These are phyloP conservation scores for Arxiozyma heterogenica DNA, from an alignment of 1,139 yeast species.

Conservation along the genomic window DNA sequence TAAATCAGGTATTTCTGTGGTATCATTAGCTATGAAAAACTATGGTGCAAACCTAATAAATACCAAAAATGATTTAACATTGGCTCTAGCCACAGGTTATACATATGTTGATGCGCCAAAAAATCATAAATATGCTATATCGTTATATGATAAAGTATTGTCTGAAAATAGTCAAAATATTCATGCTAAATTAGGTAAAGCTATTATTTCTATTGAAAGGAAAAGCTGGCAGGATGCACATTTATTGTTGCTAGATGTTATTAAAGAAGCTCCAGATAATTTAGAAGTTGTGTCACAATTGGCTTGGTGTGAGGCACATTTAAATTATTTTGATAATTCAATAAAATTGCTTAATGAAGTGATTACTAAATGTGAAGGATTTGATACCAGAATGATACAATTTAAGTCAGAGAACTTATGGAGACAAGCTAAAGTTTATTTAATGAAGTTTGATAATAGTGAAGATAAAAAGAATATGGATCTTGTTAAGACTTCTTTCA, in stretches of 20 bases:
- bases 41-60: conserved; percentile 42
- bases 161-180: conserved; percentile 41
- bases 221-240: conserved; percentile 49
- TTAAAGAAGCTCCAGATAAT: conserved; percentile 43
- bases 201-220: conserved; percentile 63
- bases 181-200: conserved; percentile 72
- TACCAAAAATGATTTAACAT: conserved; percentile 51
- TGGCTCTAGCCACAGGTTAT: conserved; percentile 65
- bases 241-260: conserved; percentile 43
- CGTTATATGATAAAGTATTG: conserved; percentile 58
- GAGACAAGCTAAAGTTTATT: conserved; percentile 60
- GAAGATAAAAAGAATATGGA: conserved; percentile 20
- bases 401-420: conserved; percentile 54
- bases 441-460: conserved; percentile 27
- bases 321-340: conserved; percentile 47
- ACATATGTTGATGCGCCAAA: conserved; percentile 87
- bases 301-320: conserved; percentile 67
- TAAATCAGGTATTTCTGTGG: conserved; percentile 48
- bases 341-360: conserved; percentile 41
- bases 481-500: conserved; percentile 38
- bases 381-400: conserved; percentile 45
- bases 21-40: conserved; percentile 42
- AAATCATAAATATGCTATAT: conserved; percentile 65
- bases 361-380: conserved; percentile 39
- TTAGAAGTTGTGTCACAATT: conserved; percentile 57